Evolutionary conservation across 192 early-diverging fungal species (phyloP).

Genomic region (Backusella tuberculispora): DNA sequence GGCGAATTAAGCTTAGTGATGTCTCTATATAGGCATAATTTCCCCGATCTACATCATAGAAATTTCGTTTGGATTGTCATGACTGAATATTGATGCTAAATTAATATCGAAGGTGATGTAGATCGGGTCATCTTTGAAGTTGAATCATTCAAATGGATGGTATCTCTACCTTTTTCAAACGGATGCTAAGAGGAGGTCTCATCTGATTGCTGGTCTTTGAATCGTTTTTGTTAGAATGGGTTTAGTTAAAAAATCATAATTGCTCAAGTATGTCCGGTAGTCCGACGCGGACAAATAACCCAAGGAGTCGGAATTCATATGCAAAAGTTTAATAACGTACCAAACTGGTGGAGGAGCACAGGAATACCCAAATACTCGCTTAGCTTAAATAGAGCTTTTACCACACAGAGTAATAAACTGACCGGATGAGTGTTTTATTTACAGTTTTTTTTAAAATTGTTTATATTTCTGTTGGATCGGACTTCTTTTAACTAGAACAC

Average conservation of each 20-base stretch:
- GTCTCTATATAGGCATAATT: neutral
- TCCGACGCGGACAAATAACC: neutral
- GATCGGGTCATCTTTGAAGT: neutral
- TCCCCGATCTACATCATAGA: neutral
- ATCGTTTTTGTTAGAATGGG: neutral
- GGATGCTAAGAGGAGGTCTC: conserved; percentile 28
- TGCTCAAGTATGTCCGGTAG: neutral
- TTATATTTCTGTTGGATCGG: too few relatives aligned
- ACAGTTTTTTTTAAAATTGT: too few relatives aligned
- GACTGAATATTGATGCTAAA: neutral
- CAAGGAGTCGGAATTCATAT: too few relatives aligned
- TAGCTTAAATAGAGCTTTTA: too few relatives aligned
- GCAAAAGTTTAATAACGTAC: too few relatives aligned
- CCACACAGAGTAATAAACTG: too few relatives aligned
- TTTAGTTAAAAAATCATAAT: neutral
- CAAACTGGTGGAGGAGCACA: too few relatives aligned
- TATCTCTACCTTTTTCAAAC: conserved; percentile 23
- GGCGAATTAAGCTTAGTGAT: neutral
- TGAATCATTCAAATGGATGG: neutral
- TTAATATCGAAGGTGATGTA: neutral
- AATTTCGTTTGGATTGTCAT: neutral
- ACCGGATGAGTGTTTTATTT: too few relatives aligned
- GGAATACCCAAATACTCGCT: too few relatives aligned
- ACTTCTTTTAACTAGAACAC: too few relatives aligned
- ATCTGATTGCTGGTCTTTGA: neutral